phyloP scores from a whole-genome alignment of 345 rosid genomes.

The Viola odorata region DNA sequence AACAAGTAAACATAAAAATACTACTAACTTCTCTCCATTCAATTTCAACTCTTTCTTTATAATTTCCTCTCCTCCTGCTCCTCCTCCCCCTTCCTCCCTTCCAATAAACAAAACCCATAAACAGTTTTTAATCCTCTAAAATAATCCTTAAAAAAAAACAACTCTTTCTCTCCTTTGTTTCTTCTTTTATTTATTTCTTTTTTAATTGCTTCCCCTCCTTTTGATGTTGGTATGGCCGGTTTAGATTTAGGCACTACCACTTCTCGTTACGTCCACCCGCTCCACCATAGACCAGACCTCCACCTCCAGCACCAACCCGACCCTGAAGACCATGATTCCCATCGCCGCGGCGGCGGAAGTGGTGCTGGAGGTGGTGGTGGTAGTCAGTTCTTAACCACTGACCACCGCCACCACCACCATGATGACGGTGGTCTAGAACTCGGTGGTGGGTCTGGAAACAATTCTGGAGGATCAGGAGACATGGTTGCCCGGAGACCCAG shows the following conservation, averaged over 20 bases:
- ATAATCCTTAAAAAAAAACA: conserved; percentile 10
- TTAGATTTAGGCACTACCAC: conserved; percentile 53
- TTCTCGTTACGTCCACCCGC: conserved; percentile 48
- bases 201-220: not conserved
- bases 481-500: conserved; percentile 63
- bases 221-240: conserved; percentile 52
- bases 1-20: conserved; percentile 4
- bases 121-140: conserved; percentile 26
- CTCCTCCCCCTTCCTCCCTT: not conserved
- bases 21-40: conserved; percentile 13
- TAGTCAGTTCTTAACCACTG: conserved; percentile 23
- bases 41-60: conserved; percentile 17
- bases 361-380: conserved; percentile 30
- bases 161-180: conserved; percentile 16
- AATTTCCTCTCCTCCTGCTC: conserved; percentile 12
- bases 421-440: conserved; percentile 41
- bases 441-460: conserved; percentile 19
- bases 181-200: conserved; percentile 16
- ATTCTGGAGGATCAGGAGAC: conserved; percentile 25
- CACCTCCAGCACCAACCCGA: conserved; percentile 54
- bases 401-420: conserved; percentile 20
- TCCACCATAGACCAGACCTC: conserved; percentile 46
- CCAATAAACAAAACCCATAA: conserved; percentile 18
- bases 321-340: conserved; percentile 35
- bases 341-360: conserved; percentile 21